Percentiles rank a stretch among this genome's conserved stretches.
phyloP scores from a whole-genome alignment of 805 yeast genomes.

The Candida schatavii region DNA sequence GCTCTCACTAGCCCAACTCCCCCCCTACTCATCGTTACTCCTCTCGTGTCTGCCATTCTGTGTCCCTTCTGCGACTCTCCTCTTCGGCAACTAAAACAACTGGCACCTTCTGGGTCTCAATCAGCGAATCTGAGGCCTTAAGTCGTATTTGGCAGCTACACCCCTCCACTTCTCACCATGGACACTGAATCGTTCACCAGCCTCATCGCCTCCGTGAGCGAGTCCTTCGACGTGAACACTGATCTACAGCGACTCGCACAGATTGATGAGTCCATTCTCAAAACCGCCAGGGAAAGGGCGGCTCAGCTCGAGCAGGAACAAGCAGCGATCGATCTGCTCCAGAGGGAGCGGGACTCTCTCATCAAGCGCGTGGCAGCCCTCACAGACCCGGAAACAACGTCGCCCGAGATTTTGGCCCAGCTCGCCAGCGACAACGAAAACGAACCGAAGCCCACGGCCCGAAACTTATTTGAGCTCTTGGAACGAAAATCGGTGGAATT shows the following conservation, averaged over 20 bases:
- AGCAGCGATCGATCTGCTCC: conserved; percentile 6
- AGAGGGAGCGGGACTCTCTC: conserved; percentile 10
- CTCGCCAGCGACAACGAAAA: conserved; percentile 19
- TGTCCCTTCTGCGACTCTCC: too few species aligned
- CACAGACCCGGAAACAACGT: conserved; percentile 8
- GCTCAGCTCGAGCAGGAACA: conserved; percentile 17
- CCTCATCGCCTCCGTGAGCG: conserved; percentile 33
- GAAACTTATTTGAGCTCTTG: conserved; percentile 26
- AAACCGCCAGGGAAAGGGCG: conserved; percentile 26
- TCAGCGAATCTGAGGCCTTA: too few species aligned
- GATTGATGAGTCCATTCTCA: conserved; percentile 36
- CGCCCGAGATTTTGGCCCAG: conserved; percentile 12
- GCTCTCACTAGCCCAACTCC: too few species aligned
- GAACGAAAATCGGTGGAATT: conserved; percentile 27
- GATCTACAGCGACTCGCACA: conserved; percentile 47
- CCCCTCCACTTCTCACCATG: too few species aligned
- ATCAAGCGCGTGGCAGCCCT: conserved; percentile 14
- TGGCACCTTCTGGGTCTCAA: too few species aligned
- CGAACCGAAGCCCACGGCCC: conserved; percentile 15
- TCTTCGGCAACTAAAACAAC: too few species aligned
- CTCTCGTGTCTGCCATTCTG: too few species aligned
- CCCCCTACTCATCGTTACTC: too few species aligned
- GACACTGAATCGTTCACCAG: neutral
- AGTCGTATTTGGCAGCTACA: too few species aligned
- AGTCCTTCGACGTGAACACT: conserved; percentile 50